A percentile compares a stretch with the other conserved stretches of the same genome.
Conservation (phyloP, 441 rosid species). For the Mallotus repandus region DNA sequence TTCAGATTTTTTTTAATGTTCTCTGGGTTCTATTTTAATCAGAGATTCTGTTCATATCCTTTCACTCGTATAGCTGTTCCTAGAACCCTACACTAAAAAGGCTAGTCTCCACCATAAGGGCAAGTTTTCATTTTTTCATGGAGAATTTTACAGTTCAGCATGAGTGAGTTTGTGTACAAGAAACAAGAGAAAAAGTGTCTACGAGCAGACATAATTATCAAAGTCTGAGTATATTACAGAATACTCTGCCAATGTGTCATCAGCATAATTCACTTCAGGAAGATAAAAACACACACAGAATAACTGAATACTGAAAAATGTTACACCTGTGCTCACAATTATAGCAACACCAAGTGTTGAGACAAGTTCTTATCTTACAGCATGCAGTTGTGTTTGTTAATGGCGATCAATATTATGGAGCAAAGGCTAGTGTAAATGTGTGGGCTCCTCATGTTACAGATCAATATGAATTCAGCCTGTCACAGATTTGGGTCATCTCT, state of each 20-base stretch:
- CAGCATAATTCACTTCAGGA: slow-evolving; percentile 1
- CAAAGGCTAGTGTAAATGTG: slow-evolving; percentile 88
- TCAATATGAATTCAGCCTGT: slow-evolving; percentile 85
- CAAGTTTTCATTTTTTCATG: neutral
- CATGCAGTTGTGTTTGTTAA: slow-evolving; percentile 94
- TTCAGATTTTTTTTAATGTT: neutral
- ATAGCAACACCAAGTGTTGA: neutral
- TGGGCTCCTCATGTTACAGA: slow-evolving; percentile 82
- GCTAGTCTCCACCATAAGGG: neutral
- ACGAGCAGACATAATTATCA: slow-evolving; percentile 4
- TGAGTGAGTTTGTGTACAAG: neutral
- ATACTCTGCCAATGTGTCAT: slow-evolving; percentile 11
- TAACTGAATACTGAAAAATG: neutral
- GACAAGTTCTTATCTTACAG: slow-evolving; percentile 31
- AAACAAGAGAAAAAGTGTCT: neutral
- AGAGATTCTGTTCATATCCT: neutral
- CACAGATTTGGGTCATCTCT: slow-evolving; percentile 96
- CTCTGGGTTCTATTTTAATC: neutral
- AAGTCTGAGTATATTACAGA: neutral
- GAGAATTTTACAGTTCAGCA: neutral
- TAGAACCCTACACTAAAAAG: neutral
- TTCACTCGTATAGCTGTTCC: neutral
- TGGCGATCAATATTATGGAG: slow-evolving; percentile 93
- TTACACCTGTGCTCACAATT: neutral
- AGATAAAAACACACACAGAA: too few species aligned